Conservation (phyloP, 441 rosid genomes). For the Lepidium campestre region DNA sequence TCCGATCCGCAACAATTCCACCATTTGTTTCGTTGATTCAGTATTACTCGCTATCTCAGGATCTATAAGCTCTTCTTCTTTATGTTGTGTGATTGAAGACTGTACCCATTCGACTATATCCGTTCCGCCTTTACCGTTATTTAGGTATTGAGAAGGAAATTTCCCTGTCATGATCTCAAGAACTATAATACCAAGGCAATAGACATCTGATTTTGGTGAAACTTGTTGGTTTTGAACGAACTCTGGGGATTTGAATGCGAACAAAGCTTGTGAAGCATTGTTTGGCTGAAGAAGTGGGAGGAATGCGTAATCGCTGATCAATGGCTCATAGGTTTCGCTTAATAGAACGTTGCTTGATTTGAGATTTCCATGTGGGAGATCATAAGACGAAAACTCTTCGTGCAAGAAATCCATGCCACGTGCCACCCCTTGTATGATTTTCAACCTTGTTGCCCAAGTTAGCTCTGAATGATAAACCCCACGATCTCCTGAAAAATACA, state of each 20-base stretch:
- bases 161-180: constrained; percentile 77
- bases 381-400: constrained; percentile 43
- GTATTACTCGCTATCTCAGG: constrained; percentile 48
- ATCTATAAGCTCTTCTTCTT: constrained; percentile 61
- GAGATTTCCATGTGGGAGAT: constrained; percentile 89
- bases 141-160: constrained; percentile 71
- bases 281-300: constrained; percentile 45
- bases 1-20: constrained; percentile 50
- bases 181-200: constrained; percentile 66
- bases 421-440: constrained; percentile 61
- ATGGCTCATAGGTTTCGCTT: constrained; percentile 44
- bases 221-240: constrained; percentile 34
- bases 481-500: constrained; percentile 52
- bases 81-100: constrained; percentile 36
- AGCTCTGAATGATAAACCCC: constrained; percentile 54
- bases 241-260: constrained; percentile 71
- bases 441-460: constrained; percentile 65
- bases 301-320: constrained; percentile 62
- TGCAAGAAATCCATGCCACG: constrained; percentile 63
- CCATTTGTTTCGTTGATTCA: constrained; percentile 38
- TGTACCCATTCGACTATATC: constrained; percentile 67
- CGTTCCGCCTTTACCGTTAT: constrained; percentile 59
- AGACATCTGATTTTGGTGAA: constrained; percentile 71
- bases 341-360: constrained; percentile 83
- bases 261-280: constrained; percentile 47